Base-by-base conservation (phyloP, 2,329 filamentous ascomycete genomes). In the Fusarium hostae region DNA sequence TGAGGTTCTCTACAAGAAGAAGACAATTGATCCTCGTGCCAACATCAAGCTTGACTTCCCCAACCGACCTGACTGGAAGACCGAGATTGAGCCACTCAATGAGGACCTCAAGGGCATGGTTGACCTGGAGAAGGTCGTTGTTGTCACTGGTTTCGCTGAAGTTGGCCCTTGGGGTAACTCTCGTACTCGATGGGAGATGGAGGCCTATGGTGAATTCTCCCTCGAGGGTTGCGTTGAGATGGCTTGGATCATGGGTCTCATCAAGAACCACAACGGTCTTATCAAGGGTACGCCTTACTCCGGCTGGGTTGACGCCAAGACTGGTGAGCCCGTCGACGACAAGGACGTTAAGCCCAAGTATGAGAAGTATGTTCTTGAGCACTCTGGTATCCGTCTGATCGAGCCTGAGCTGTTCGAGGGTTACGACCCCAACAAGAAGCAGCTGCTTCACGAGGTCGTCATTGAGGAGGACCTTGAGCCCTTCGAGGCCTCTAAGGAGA, bases 171-270 rank as follows among this genome's bases (percentile, higher is more conserved):
- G 96, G 97, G 96, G 96, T 86, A 99, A 98, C 86, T 95, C 96
- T 5, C 91, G 96, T 78, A 99, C 96, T 48, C 91, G 96, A 70
- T 99, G 96, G 96, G 96, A 99, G 86, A 99, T 99, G 95, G 96
- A 99, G 82, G 95, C 96, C 3, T 91, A 95, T 75, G 96, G 96
- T 79, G 89, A 97, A 79, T 99, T 99, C 85, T 98, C 96, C 12
- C 89, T 99, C 18, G 97, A 99, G 82, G 96, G 96, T 34, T 98
- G 96, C 78, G 92, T 99, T 67, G 96, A 99, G 84, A 99, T 99
- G 96, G 95, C 96, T 35, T 99, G 96, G 96, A 94, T 99, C 82
- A 99, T 98, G 95, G 96, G 96, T 79, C 90, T 98, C 66, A 98
- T 99, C 86, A 98, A 95, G 88, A 97, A 99, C 82, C 94, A 97